A percentile compares a stretch with the other conserved stretches of the same genome.
Conservation (phyloP, 768 basidiomycete genomes). For the Gelatoporia subvermispora region DNA sequence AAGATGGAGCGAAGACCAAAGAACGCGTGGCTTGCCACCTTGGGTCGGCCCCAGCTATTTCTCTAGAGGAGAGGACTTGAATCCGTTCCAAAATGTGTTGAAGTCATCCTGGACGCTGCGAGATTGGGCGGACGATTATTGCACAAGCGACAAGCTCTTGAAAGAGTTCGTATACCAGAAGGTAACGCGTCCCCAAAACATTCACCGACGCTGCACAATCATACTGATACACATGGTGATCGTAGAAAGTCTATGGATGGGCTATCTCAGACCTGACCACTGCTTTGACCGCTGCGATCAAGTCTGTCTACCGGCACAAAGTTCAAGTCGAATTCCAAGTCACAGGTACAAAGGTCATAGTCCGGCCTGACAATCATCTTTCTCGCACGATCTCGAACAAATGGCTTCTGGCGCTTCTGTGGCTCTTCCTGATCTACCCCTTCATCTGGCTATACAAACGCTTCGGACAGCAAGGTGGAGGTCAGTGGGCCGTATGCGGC, state of each 20-base stretch:
- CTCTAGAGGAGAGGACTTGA: background rate
- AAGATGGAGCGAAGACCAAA: conserved; percentile 41
- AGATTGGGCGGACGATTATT: conserved; percentile 83
- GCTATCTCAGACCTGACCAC: conserved; percentile 36
- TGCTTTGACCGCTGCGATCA: conserved; percentile 34
- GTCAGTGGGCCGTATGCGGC: conserved; percentile 71
- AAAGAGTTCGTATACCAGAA: conserved; percentile 79
- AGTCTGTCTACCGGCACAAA: conserved; percentile 35
- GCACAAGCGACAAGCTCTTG: conserved; percentile 58
- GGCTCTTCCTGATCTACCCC: conserved; percentile 69
- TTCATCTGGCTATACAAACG: conserved; percentile 79
- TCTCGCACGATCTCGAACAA: conserved; percentile 64
- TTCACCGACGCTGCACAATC: background rate
- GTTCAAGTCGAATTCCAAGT: conserved; percentile 48
- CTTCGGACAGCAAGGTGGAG: conserved; percentile 63
- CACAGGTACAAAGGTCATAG: conserved; percentile 44
- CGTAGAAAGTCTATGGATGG: conserved; percentile 57
- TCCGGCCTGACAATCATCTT: conserved; percentile 63
- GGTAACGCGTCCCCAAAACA: conserved; percentile 36
- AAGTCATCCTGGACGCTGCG: conserved; percentile 59
- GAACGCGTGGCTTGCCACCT: conserved; percentile 46
- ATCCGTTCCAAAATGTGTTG: conserved; percentile 25
- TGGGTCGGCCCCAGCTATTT: conserved; percentile 31
- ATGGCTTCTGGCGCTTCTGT: conserved; percentile 67
- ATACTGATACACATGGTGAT: conserved; percentile 20